A percentile compares a stretch with the other conserved stretches of the same genome.
Conservation (phyloP, 768 basidiomycete genomes). For the Peribolospora kevripleyi region DNA sequence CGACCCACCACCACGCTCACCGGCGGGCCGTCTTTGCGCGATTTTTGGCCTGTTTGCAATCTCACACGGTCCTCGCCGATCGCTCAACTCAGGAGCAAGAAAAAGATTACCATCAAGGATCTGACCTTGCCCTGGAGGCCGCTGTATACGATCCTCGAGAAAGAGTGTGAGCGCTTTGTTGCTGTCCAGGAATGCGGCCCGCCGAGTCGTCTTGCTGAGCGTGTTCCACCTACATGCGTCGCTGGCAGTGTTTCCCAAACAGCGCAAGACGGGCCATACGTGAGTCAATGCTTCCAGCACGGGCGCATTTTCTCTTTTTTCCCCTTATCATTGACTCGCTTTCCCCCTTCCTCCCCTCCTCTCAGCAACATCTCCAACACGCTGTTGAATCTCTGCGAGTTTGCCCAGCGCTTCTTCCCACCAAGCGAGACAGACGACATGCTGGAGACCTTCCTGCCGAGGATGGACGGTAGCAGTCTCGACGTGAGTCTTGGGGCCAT, state of each 20-base stretch:
- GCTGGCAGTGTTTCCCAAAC: conserved; percentile 34
- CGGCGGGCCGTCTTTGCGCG: conserved; percentile 27
- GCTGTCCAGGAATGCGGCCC: too few species aligned
- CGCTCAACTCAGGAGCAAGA: conserved; percentile 24
- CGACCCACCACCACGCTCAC: not conserved
- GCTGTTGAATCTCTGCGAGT: conserved; percentile 21
- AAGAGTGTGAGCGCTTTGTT: conserved; percentile 22
- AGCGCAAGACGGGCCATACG: conserved; percentile 21
- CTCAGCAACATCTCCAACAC: conserved; percentile 19
- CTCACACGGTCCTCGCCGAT: conserved; percentile 10
- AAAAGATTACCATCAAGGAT: conserved; percentile 50
- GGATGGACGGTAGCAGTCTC: conserved; percentile 45
- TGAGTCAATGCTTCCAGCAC: not conserved
- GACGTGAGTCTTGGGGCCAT: conserved; percentile 29
- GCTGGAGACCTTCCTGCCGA: conserved; percentile 61
- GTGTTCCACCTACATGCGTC: conserved; percentile 12
- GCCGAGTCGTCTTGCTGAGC: not conserved
- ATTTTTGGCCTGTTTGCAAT: conserved; percentile 14
- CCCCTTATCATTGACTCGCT: not conserved
- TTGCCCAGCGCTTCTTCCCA: conserved; percentile 58
- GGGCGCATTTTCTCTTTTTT: not conserved
- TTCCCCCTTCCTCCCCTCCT: not conserved
- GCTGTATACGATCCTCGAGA: conserved; percentile 41
- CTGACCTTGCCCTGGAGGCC: conserved; percentile 62
- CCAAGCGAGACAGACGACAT: conserved; percentile 66